Evolutionary conservation across 2,329 filamentous ascomycete genomes (phyloP).

Genomic region (Macrophomina phaseolina): DNA sequence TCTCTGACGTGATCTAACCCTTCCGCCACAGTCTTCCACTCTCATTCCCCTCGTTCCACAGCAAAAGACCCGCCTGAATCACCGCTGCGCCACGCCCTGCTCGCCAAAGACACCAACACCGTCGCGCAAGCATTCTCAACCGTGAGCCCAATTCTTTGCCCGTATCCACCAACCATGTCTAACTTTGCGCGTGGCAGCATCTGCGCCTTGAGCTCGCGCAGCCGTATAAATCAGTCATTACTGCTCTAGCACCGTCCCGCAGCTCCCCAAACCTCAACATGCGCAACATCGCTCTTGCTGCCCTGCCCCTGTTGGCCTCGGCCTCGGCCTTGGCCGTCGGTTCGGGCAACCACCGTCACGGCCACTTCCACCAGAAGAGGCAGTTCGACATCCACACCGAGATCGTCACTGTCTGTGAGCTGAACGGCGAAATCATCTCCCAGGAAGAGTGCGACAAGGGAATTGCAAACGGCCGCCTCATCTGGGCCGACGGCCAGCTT

Average conservation of each 20-base stretch:
- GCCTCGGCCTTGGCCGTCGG: slow-evolving; percentile 22
- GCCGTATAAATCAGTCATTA: slow-evolving; percentile 12
- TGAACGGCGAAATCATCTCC: slow-evolving; percentile 68
- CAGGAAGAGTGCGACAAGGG: slow-evolving; percentile 72
- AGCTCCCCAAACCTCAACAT: slow-evolving; percentile 7
- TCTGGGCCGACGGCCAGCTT: slow-evolving; percentile 60
- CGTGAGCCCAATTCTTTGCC: slow-evolving; percentile 1
- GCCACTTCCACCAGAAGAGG: slow-evolving; percentile 22
- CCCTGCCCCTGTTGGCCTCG: slow-evolving; percentile 21
- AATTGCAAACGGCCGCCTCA: slow-evolving; percentile 68
- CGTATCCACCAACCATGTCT: slow-evolving; percentile 5
- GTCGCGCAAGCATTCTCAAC: slow-evolving; percentile 20
- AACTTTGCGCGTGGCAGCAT: slow-evolving; percentile 8
- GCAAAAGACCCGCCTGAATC: slow-evolving; percentile 1
- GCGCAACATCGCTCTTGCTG: slow-evolving; percentile 20
- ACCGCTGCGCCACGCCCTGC: slow-evolving; percentile 20
- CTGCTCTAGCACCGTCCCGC: background rate
- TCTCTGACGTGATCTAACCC: background rate
- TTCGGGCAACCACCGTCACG: slow-evolving; percentile 20
- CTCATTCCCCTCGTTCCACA: slow-evolving; percentile 4
- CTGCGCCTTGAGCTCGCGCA: slow-evolving; percentile 4
- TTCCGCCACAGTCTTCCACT: background rate
- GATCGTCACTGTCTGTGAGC: slow-evolving; percentile 72
- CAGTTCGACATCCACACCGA: slow-evolving; percentile 61
- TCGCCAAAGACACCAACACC: slow-evolving; percentile 6